These are phyloP conservation scores for Penicillium tannophilum DNA, from an alignment of 495 filamentous ascomycete genomes.

Conservation along the genomic window DNA sequence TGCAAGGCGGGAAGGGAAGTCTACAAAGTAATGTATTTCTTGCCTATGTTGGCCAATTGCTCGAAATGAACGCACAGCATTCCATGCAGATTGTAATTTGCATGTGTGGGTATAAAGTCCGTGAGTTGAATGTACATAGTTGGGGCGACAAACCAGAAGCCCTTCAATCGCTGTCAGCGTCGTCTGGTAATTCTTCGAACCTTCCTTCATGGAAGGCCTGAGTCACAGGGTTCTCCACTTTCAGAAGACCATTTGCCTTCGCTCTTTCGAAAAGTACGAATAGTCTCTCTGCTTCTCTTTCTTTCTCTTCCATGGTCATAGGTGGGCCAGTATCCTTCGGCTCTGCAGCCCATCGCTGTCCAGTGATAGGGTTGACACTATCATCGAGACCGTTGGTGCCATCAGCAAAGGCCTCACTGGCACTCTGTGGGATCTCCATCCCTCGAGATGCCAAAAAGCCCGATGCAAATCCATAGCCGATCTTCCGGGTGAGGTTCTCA, in stretches of 20 bases:
- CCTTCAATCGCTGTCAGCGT: slow-evolving; percentile 42
- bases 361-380: slow-evolving; percentile 83
- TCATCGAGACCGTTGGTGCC: slow-evolving; percentile 37
- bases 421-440: slow-evolving; percentile 69
- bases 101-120: not conserved
- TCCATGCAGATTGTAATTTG: not conserved
- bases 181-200: slow-evolving; percentile 67
- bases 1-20: no score
- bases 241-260: slow-evolving; percentile 78
- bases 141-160: not conserved
- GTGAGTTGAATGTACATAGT: not conserved
- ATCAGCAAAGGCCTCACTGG: slow-evolving; percentile 58
- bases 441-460: slow-evolving; percentile 84
- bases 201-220: slow-evolving; percentile 75
- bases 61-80: not conserved
- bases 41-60: not conserved
- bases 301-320: slow-evolving; percentile 92
- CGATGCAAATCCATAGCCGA: slow-evolving; percentile 90
- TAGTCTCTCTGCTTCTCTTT: slow-evolving; percentile 86
- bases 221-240: slow-evolving; percentile 82
- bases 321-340: slow-evolving; percentile 54
- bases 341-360: slow-evolving; percentile 77
- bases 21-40: no score
- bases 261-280: slow-evolving; percentile 96
- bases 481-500: slow-evolving; percentile 71